phyloP scores from a whole-genome alignment of 352 stramenopile species.

The Phytophthora sp. region DNA sequence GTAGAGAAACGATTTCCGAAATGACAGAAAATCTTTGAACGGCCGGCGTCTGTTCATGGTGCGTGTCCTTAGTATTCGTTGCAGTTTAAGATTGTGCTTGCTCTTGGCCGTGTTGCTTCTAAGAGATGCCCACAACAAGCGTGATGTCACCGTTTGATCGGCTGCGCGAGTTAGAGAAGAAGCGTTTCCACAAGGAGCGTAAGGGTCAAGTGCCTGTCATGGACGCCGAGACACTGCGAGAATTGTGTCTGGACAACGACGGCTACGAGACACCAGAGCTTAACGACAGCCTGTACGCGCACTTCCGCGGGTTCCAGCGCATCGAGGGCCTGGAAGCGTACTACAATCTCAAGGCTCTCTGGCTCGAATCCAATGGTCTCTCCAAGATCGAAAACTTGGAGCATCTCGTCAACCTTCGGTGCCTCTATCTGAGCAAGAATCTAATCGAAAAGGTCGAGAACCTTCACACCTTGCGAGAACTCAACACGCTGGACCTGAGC shows the following conservation, averaged over 20 bases:
- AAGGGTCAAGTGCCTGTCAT: conserved; percentile 87
- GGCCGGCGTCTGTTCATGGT: conserved; percentile 29
- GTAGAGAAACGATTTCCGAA: conserved; percentile 31
- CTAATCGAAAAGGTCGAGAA: conserved; percentile 87
- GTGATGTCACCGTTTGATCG: conserved; percentile 58
- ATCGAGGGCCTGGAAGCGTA: conserved; percentile 96
- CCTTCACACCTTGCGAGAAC: conserved; percentile 57
- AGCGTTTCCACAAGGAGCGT: conserved; percentile 66
- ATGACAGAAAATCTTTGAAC: conserved; percentile 34
- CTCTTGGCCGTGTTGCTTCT: neutral
- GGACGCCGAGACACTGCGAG: conserved; percentile 82
- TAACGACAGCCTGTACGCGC: conserved; percentile 93
- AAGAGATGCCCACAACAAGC: conserved; percentile 46
- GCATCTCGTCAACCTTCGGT: conserved; percentile 81
- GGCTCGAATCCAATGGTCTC: conserved; percentile 95
- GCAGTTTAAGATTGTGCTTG: conserved; percentile 13
- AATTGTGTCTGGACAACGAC: conserved; percentile 90
- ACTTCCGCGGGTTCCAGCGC: conserved; percentile 94
- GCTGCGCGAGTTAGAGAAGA: conserved; percentile 71
- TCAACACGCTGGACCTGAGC: conserved; percentile 94
- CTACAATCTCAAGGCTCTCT: conserved; percentile 94
- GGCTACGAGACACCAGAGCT: conserved; percentile 95
- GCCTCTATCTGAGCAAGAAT: conserved; percentile 95
- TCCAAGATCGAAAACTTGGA: conserved; percentile 83
- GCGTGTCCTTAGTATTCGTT: neutral